phyloP scores from a whole-genome alignment of 306 rosid genomes.

The Lupinus albus region DNA sequence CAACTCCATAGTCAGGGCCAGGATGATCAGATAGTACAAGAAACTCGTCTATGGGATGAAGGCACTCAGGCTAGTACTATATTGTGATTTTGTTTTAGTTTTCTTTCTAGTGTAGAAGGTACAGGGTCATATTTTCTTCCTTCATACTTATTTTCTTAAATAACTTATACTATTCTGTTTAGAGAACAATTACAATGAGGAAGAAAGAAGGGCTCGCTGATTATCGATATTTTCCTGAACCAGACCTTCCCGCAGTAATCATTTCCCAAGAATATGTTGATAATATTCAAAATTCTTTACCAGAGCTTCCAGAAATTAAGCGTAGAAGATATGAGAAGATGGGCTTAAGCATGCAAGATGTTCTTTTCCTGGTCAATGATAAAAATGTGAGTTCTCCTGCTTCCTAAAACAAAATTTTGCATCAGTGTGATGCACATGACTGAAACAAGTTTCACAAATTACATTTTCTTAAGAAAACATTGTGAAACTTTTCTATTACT shows the following conservation, averaged over 20 bases:
- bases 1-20: constrained; percentile 78
- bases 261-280: constrained; percentile 76
- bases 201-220: constrained; percentile 97
- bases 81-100: constrained; percentile 40
- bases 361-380: constrained; percentile 86
- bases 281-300: constrained; percentile 60
- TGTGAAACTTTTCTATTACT: too few species aligned
- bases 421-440: constrained; percentile 2
- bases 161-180: constrained; percentile 41
- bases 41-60: constrained; percentile 95
- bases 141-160: constrained; percentile 37
- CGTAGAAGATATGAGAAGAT: constrained; percentile 79
- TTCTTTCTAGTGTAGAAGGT: constrained; percentile 33
- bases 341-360: constrained; percentile 95
- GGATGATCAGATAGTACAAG: constrained; percentile 79
- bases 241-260: constrained; percentile 84
- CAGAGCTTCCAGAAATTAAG: constrained; percentile 93
- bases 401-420: constrained; percentile 1
- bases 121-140: constrained; percentile 31
- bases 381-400: constrained; percentile 63
- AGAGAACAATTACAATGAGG: constrained; percentile 95
- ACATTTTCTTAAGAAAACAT: too few species aligned
- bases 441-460: background rate
- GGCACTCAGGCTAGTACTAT: constrained; percentile 72
- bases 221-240: constrained; percentile 97